These are phyloP conservation scores for Madurella mycetomatis DNA, from an alignment of 2,329 filamentous ascomycete genomes.

Conservation along the genomic window DNA sequence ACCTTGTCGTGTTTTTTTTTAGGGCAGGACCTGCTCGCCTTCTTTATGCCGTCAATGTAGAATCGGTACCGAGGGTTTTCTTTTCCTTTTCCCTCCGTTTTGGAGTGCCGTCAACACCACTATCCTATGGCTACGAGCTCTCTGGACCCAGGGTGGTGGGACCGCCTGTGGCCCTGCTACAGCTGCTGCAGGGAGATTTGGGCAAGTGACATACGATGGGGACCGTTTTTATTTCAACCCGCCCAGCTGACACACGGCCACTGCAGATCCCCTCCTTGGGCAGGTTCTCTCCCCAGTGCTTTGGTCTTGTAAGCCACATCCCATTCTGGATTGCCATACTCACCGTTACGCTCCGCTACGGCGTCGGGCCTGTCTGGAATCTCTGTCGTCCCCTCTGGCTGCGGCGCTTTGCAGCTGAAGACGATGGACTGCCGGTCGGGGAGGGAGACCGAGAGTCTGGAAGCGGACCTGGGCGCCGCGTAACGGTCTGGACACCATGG, in stretches of 20 bases:
- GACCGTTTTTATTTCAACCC: background rate
- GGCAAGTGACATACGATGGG: conserved; percentile 25
- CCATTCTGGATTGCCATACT: conserved; percentile 31
- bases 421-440: background rate
- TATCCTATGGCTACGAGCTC: conserved; percentile 6
- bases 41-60: no score
- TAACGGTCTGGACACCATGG: conserved; percentile 26
- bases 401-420: conserved; percentile 32
- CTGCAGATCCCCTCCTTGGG: conserved; percentile 29
- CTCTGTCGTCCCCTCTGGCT: conserved; percentile 33
- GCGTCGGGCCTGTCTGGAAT: conserved; percentile 29
- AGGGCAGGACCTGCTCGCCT: no score
- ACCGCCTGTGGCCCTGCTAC: conserved; percentile 29
- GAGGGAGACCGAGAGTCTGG: conserved; percentile 13
- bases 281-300: conserved; percentile 31
- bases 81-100: background rate
- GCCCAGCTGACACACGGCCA: conserved; percentile 6
- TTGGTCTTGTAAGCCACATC: conserved; percentile 31
- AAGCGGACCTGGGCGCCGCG: background rate
- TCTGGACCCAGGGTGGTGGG: conserved; percentile 11
- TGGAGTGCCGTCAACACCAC: background rate
- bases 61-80: background rate
- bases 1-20: background rate
- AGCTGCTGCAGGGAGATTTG: conserved; percentile 31
- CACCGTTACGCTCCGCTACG: conserved; percentile 31